Evolutionary conservation across 2,329 filamentous ascomycete species (phyloP), one percentile per base, ranked within the genome.

Genomic region (Phaeophleospora eucalypticola): DNA sequence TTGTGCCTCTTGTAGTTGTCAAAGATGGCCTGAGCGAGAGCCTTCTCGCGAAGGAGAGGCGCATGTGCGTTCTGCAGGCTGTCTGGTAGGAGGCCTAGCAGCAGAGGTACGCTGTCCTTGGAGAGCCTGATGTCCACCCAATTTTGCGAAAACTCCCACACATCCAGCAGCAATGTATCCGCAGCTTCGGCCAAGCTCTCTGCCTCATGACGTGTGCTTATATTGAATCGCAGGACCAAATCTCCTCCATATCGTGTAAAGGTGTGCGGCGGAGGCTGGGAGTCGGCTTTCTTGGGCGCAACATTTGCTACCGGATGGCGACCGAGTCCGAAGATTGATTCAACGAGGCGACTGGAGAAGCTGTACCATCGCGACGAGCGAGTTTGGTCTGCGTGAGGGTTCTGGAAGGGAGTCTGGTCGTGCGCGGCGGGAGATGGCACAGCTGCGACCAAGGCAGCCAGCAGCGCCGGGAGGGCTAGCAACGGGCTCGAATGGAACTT

Each of bases 221-320:
- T 72, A 61, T 86, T 88, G 76, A 97, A 96, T 33, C 93, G 83
- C 53, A 97, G 72, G 14, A 98, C 89, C n/a, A 95, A 77, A 67
- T 96, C 84, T 52, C 85, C 80, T 52, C 82, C 81, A 65, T 95
- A 95, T 49, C 73, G 44, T 12, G 63, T 58, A 17, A 58, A 50
- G 8, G 54, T 57, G 29, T 58, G 57, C 16, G 60, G 44, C 4
- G 57, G 57, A 38, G 56, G 35, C 17, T 45, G 45, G 21, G 39
- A 8, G 24, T 32, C 37, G 27, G 32, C 42, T 15, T 21, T 36
- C 12, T 41, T 19, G 12, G 33, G 10, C 29, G 36, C 24, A 14
- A 15, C 32, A 4, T 36, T 14, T n/a, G n/a, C 14, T n/a, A 32
- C 20, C 17, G 15, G 45, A 27, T 36, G 18, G 39, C 41, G 14